phyloP scores from a whole-genome alignment of 805 yeast genomes.

The Ogataea salicorniae region DNA sequence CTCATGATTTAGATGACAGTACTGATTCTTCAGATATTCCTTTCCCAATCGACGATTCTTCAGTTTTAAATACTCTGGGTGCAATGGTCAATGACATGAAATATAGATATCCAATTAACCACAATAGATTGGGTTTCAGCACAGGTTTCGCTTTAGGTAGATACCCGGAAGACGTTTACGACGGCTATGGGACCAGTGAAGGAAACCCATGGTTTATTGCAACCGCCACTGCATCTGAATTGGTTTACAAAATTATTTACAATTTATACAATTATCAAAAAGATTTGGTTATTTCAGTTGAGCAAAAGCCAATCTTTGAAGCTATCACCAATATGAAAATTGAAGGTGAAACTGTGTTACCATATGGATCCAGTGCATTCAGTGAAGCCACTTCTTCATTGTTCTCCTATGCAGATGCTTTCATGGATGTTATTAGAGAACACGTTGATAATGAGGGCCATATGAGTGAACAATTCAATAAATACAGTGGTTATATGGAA shows the following conservation, averaged over 20 bases:
- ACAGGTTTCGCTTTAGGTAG: slow-evolving; percentile 76
- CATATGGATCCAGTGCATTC: slow-evolving; percentile 40
- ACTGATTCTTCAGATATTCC: slow-evolving; percentile 45
- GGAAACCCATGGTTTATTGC: slow-evolving; percentile 95
- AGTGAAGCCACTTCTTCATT: slow-evolving; percentile 40
- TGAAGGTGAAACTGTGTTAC: slow-evolving; percentile 21
- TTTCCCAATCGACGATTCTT: slow-evolving; percentile 53
- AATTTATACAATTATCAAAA: slow-evolving; percentile 34
- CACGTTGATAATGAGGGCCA: slow-evolving; percentile 63
- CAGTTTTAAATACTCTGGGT: slow-evolving; percentile 57
- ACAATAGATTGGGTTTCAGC: slow-evolving; percentile 32
- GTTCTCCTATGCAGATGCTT: slow-evolving; percentile 61
- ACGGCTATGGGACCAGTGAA: slow-evolving; percentile 64
- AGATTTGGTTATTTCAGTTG: slow-evolving; percentile 36
- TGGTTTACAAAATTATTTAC: slow-evolving; percentile 50
- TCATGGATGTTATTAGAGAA: slow-evolving; percentile 50
- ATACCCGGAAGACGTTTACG: slow-evolving; percentile 88
- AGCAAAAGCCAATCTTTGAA: slow-evolving; percentile 19
- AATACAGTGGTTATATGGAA: slow-evolving; percentile 73
- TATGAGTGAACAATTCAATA: slow-evolving; percentile 87
- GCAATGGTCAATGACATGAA: slow-evolving; percentile 65
- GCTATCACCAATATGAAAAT: slow-evolving; percentile 22
- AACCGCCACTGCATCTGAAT: slow-evolving; percentile 64
- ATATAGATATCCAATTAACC: slow-evolving; percentile 72
- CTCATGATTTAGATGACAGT: slow-evolving; percentile 36